Conservation (phyloP, 2,329 filamentous ascomycete genomes). For the Cladosporium oxysporum region DNA sequence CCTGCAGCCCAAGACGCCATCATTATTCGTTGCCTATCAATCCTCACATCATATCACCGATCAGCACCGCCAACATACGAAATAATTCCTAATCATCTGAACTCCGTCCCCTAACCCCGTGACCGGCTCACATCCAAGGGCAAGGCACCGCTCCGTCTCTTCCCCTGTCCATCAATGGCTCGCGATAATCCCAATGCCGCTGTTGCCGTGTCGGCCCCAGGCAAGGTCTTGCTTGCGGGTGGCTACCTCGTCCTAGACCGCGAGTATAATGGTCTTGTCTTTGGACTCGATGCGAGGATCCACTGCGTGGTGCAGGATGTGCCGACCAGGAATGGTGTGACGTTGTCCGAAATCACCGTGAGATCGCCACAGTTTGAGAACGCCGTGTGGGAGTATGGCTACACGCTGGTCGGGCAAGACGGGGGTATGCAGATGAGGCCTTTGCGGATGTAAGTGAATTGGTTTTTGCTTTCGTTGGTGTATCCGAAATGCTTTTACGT, state of each 20-base stretch:
- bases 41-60: conserved; percentile 10
- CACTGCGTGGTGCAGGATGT: conserved; percentile 61
- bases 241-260: conserved; percentile 94
- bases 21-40: neutral
- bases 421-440: conserved; percentile 83
- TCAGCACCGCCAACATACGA: conserved; percentile 2
- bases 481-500: neutral
- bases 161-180: conserved; percentile 2
- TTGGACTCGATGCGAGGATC: conserved; percentile 65
- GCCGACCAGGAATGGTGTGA: conserved; percentile 61
- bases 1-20: neutral
- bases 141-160: conserved; percentile 5
- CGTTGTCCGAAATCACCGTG: conserved; percentile 73
- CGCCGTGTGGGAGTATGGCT: conserved; percentile 85
- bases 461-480: neutral
- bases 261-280: conserved; percentile 73
- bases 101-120: neutral
- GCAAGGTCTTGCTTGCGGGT: conserved; percentile 92
- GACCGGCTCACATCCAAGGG: neutral
- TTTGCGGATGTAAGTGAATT: conserved; percentile 68
- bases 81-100: neutral
- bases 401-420: conserved; percentile 66
- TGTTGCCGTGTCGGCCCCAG: conserved; percentile 75
- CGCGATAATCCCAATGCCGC: conserved; percentile 12
- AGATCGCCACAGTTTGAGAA: conserved; percentile 87